A percentile compares a stretch with the other conserved stretches of the same genome.
These are phyloP conservation scores for Galerina sulciceps DNA, from an alignment of 768 basidiomycete species.

Conservation along the genomic window DNA sequence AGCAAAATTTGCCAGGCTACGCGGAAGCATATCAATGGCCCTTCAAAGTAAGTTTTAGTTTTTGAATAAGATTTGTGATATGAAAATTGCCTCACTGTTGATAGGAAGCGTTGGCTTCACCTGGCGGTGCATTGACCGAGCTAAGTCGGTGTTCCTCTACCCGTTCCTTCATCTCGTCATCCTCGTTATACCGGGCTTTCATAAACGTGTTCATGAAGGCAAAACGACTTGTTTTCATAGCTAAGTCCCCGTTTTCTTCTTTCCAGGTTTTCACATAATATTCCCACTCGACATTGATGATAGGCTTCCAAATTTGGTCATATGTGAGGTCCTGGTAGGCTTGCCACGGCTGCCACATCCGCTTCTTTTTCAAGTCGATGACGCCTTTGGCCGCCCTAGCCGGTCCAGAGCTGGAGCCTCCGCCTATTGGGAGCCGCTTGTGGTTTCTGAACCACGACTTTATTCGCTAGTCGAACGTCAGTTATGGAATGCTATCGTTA, in stretches of 20 bases:
- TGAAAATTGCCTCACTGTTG: neutral
- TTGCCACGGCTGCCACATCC: constrained; percentile 1
- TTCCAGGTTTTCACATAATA: neutral
- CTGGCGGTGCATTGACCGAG: neutral
- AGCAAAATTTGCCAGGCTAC: neutral
- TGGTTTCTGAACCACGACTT: too few species aligned
- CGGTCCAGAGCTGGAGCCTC: too few species aligned
- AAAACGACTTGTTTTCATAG: neutral
- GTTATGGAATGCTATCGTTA: too few species aligned
- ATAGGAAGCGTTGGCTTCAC: neutral
- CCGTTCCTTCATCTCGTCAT: constrained; percentile 1
- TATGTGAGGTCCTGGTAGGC: constrained; percentile 10
- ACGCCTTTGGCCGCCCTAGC: too few species aligned
- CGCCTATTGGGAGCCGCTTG: too few species aligned
- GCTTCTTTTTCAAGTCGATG: too few species aligned
- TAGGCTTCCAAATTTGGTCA: constrained; percentile 3
- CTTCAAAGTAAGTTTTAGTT: neutral
- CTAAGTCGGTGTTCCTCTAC: neutral
- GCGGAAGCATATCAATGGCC: constrained; percentile 2
- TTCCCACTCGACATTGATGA: neutral
- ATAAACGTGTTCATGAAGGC: constrained; percentile 8
- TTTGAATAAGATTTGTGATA: neutral
- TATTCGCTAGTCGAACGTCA: too few species aligned
- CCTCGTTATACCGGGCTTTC: neutral
- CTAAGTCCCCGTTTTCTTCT: neutral